Evolutionary conservation across 1,139 yeast genomes (phyloP).

Genomic region (Suhomyces bokatorum): DNA sequence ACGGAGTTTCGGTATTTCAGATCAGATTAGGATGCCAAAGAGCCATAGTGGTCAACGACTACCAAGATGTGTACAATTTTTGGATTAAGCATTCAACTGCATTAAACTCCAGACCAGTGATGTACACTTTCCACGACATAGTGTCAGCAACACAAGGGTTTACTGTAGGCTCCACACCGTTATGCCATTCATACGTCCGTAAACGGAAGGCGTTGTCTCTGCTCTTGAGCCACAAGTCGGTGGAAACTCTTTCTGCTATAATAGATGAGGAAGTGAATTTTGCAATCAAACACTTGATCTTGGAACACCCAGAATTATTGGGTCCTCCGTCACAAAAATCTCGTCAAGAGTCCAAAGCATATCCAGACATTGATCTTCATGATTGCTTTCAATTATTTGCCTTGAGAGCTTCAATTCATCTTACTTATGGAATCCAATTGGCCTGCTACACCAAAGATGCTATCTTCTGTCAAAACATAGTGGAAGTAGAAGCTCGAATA

Average conservation of each 20-base stretch:
- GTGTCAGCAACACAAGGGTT: constrained; percentile 63
- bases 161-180: constrained; percentile 80
- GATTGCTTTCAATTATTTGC: constrained; percentile 53
- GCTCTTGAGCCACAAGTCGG: constrained; percentile 43
- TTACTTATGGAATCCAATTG: constrained; percentile 62
- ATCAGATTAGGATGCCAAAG: constrained; percentile 58
- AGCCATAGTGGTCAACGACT: constrained; percentile 66
- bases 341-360: constrained; percentile 14
- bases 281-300: constrained; percentile 29
- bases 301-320: constrained; percentile 20
- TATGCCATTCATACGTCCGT: constrained; percentile 51
- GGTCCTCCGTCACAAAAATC: constrained; percentile 25
- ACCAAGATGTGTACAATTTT: constrained; percentile 49
- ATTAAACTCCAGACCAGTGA: constrained; percentile 65
- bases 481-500: constrained; percentile 63
- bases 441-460: constrained; percentile 44
- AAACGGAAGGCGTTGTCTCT: constrained; percentile 57
- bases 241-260: constrained; percentile 33
- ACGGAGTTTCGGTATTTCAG: constrained; percentile 55
- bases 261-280: constrained; percentile 47
- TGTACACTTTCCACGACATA: constrained; percentile 67
- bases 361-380: constrained; percentile 43
- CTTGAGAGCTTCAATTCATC: constrained; percentile 53
- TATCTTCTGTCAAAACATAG: constrained; percentile 51
- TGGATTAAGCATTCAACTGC: constrained; percentile 57